phyloP scores from a whole-genome alignment of 2,329 filamentous ascomycete genomes.

The Niveomyces coronatus region DNA sequence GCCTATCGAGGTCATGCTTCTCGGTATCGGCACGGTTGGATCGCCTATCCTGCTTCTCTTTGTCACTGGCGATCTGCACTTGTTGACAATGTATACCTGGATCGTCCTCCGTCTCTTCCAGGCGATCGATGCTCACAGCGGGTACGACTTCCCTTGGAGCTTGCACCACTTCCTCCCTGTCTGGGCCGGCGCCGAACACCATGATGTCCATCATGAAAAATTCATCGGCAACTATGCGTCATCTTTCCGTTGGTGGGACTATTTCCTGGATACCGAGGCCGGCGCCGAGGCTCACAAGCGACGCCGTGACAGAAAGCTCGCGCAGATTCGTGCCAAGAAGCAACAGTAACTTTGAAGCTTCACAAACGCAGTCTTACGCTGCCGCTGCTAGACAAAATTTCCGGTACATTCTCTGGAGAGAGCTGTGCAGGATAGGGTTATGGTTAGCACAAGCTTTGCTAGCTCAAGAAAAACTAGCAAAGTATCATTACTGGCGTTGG shows the following conservation, averaged over 20 bases:
- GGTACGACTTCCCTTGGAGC: conserved; percentile 97
- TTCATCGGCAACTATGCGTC: conserved; percentile 98
- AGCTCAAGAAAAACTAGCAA: too few relatives aligned
- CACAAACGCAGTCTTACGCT: neutral
- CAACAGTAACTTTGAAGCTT: conserved; percentile 38
- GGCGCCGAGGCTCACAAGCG: conserved; percentile 77
- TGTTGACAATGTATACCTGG: conserved; percentile 97
- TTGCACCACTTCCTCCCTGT: conserved; percentile 92
- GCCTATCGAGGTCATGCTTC: conserved; percentile 90
- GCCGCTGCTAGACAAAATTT: too few relatives aligned
- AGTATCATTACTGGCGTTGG: conserved; percentile 9
- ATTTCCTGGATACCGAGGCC: conserved; percentile 83
- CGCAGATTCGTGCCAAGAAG: conserved; percentile 55
- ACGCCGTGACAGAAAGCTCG: conserved; percentile 68
- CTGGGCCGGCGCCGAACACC: conserved; percentile 95
- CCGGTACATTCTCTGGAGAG: too few relatives aligned
- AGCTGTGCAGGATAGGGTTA: neutral
- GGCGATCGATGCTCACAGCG: conserved; percentile 93
- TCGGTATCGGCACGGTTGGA: conserved; percentile 78
- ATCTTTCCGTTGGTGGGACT: conserved; percentile 99
- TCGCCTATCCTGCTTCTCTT: conserved; percentile 75
- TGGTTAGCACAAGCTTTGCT: too few relatives aligned
- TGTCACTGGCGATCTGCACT: conserved; percentile 78
- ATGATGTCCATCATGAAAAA: conserved; percentile 94
- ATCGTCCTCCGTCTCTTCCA: conserved; percentile 89